phyloP scores from a whole-genome alignment of 2,329 filamentous ascomycete genomes.

The Fusarium mundagurra region DNA sequence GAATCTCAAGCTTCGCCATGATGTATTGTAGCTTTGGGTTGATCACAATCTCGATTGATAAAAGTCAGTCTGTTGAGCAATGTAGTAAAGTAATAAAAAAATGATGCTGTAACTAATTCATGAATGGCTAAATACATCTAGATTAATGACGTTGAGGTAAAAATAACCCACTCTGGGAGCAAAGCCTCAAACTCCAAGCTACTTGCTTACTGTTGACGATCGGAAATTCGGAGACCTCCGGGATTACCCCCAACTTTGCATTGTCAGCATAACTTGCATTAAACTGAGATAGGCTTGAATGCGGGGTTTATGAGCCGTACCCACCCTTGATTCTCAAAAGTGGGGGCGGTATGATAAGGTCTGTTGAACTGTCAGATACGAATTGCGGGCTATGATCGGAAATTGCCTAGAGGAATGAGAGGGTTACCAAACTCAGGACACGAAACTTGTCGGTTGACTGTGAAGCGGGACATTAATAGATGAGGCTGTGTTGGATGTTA shows the following conservation, averaged over 20 bases:
- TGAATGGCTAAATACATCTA: neutral
- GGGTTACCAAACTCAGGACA: neutral
- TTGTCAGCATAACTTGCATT: neutral
- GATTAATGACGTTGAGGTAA: neutral
- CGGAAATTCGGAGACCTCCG: neutral
- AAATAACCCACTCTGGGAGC: neutral
- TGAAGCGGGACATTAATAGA: neutral
- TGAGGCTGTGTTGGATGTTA: neutral
- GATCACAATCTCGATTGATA: neutral
- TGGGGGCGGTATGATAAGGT: neutral
- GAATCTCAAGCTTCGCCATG: slow-evolving; percentile 3
- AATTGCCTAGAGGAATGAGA: neutral
- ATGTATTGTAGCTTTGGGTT: neutral
- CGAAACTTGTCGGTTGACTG: neutral
- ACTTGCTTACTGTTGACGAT: slow-evolving; percentile 36
- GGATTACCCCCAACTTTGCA: neutral
- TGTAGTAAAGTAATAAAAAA: neutral
- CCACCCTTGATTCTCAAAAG: slow-evolving; percentile 1
- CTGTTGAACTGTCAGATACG: neutral
- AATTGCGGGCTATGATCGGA: neutral
- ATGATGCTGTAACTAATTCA: neutral
- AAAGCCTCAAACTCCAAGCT: neutral
- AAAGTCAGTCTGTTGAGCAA: neutral
- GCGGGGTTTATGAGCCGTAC: neutral
- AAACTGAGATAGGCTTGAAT: neutral